Evolutionary conservation across 352 stramenopile genomes (phyloP), one percentile per base, ranked within the genome.

Genomic region (Globisporangium megalacanthum): DNA sequence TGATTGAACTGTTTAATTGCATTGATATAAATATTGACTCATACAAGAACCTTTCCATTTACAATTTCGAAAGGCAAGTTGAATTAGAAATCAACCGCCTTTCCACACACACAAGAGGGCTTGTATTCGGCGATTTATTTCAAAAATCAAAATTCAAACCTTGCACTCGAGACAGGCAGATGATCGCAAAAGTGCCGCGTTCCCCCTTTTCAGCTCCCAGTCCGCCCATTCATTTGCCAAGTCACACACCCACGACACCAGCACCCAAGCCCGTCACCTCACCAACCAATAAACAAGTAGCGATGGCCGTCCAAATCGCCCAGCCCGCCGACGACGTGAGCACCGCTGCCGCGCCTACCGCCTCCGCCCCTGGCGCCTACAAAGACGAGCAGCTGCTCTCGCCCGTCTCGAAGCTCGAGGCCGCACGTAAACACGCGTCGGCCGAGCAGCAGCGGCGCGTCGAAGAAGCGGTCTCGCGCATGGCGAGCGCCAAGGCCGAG

Each of bases 401-500:
- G 62, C 74, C 74, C 29, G 66, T 89, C 39, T 89, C 83, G n/a
- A 90, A 93, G 63, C 73, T 91, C 53, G 78, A 90, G 52, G 68
- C 73, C 13, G 78, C 78, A 55, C 80, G 77, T 49, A 67, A 86
- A 53, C 73, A 71, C 17, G 73, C 82, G 2, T 70, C 74, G 8
- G 53, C 75, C n/a, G 77, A 89, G 60, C 83, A 91, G 72, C 69
- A 86, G 64, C 74, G 79, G 49, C 83, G 83, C 64, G 73, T 93
- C 33, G 75, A 88, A 17, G 62, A 58, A 1, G 83, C 80, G 0
- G 78, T 77, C 31, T 73, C 76, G 50, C 83, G 83, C 48, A 65
- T 88, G 45, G 74, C 70, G 1, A 60, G 59, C 17, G 47, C 50
- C 41, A 85, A 87, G 72, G 83, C 85, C 49, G 68, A 82, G 19